Percentiles rank a stretch among this genome's conserved stretches.
These are phyloP conservation scores for Paraconiothyrium brasiliense DNA, from an alignment of 2,329 filamentous ascomycete species.

Conservation along the genomic window DNA sequence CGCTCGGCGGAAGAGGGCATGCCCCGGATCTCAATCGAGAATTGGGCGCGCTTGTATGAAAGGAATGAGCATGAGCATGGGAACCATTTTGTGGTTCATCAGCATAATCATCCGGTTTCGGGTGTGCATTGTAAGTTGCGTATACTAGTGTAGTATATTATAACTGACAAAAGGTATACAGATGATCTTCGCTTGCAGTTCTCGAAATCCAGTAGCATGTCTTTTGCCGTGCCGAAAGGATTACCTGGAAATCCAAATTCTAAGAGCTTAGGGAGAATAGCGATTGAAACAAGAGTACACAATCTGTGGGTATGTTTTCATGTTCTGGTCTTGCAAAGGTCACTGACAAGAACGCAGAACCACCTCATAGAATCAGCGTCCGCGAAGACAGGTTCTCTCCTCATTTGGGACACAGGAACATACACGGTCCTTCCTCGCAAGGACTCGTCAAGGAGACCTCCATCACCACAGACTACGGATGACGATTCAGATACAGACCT, in stretches of 20 bases:
- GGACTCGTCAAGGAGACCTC: constrained; percentile 21
- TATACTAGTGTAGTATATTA: background rate
- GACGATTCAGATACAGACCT: constrained; percentile 17
- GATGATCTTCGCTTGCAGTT: constrained; percentile 76
- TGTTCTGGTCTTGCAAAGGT: background rate
- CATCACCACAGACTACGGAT: constrained; percentile 45
- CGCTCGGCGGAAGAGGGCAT: constrained; percentile 23
- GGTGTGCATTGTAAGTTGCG: constrained; percentile 64
- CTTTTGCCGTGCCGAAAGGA: constrained; percentile 60
- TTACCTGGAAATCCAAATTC: constrained; percentile 55
- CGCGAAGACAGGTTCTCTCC: constrained; percentile 53
- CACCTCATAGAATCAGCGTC: constrained; percentile 57
- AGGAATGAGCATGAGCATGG: constrained; percentile 58
- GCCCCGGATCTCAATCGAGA: constrained; percentile 52
- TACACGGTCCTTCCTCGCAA: constrained; percentile 49
- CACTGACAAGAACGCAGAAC: constrained; percentile 38
- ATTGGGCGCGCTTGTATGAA: constrained; percentile 59
- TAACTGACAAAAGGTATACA: constrained; percentile 4
- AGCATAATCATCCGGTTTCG: constrained; percentile 76
- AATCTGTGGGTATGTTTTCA: constrained; percentile 50
- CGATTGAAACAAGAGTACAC: constrained; percentile 57
- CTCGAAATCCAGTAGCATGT: constrained; percentile 71
- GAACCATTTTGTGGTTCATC: constrained; percentile 71
- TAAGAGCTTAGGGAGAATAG: constrained; percentile 51
- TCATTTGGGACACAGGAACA: constrained; percentile 59